Conservation (phyloP, 2,329 filamentous ascomycete species). For the Diaporthe sp. region DNA sequence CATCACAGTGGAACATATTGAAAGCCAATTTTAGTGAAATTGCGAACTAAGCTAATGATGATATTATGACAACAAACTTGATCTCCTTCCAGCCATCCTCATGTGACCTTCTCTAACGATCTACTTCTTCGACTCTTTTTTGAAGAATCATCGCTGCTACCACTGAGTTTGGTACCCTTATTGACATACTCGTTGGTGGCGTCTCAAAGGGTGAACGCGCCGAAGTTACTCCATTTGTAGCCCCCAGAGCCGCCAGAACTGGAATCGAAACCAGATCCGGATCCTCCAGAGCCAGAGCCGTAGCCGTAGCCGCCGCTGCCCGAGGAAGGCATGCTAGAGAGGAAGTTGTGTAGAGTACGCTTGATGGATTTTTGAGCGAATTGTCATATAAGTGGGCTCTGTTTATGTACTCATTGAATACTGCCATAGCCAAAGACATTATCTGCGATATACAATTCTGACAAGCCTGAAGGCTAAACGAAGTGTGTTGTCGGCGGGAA, state of each 20-base stretch:
- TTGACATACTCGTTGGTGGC: not conserved
- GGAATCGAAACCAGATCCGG: no score
- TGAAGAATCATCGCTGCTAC: not conserved
- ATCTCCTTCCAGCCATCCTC: not conserved
- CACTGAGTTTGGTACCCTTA: not conserved
- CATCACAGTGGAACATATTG: no score
- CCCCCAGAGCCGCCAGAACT: not conserved
- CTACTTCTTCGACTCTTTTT: slow-evolving; percentile 3
- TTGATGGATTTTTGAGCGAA: not conserved
- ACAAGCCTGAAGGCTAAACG: not conserved
- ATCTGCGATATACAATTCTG: not conserved
- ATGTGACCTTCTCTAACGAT: not conserved
- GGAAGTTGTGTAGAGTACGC: not conserved
- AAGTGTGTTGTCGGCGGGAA: not conserved
- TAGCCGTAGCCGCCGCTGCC: not conserved
- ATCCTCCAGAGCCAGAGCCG: not conserved
- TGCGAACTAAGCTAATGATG: not conserved
- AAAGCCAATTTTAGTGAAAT: not conserved
- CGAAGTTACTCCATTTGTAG: not conserved
- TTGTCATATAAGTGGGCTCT: not conserved
- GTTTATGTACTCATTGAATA: not conserved
- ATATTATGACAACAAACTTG: not conserved
- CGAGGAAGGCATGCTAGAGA: not conserved
- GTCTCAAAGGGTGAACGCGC: not conserved
- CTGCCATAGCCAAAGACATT: not conserved